Conservation (phyloP, 1,139 yeast genomes). For the Wickerhamiella infanticola region DNA sequence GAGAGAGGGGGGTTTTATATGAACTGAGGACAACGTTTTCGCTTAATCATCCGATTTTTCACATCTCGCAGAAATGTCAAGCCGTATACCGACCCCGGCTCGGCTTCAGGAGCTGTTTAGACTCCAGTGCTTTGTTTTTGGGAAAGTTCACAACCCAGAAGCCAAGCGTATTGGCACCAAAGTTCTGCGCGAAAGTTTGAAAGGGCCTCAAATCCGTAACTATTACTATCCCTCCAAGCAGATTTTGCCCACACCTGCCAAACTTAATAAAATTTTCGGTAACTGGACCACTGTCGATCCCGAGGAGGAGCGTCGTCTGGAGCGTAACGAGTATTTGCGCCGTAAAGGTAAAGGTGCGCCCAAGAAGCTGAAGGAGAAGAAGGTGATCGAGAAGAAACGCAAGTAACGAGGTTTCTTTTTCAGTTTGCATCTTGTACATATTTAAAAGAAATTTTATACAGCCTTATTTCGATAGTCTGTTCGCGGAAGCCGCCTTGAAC, state of each 20-base stretch:
- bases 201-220: conserved; percentile 55
- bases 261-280: conserved; percentile 36
- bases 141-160: conserved; percentile 53
- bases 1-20: background rate
- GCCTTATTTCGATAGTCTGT: background rate
- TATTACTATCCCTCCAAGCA: conserved; percentile 55
- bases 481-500: background rate
- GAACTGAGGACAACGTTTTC: background rate
- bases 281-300: conserved; percentile 54
- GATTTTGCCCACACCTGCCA: conserved; percentile 32
- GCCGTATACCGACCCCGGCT: conserved; percentile 4
- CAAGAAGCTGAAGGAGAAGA: conserved; percentile 45
- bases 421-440: background rate
- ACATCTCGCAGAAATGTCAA: background rate
- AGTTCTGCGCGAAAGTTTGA: conserved; percentile 53
- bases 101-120: conserved; percentile 42
- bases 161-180: conserved; percentile 61
- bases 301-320: conserved; percentile 42
- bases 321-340: conserved; percentile 17
- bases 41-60: background rate
- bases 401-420: background rate
- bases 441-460: background rate
- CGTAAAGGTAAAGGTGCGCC: conserved; percentile 61
- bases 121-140: conserved; percentile 45
- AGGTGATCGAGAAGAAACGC: conserved; percentile 17